Evolutionary conservation across 108 stramenopile genomes (phyloP).

Genomic region (Cyclotella kingstonii): DNA sequence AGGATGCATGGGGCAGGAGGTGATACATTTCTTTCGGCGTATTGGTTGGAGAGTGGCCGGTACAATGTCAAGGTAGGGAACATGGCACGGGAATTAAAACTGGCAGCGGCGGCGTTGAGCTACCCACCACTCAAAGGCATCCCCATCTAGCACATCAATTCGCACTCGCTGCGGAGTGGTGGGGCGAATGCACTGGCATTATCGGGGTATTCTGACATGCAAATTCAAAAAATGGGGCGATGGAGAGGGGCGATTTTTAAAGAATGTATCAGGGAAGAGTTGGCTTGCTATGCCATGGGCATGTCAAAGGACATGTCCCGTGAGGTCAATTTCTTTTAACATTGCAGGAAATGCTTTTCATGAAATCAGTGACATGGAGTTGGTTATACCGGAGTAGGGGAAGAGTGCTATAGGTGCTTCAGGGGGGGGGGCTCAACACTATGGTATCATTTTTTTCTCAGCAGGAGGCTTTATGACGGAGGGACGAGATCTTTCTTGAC

Average conservation of each 20-base stretch:
- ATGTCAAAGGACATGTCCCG: slow-evolving; percentile 6
- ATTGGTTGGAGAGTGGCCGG: neutral
- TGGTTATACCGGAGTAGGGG: no score
- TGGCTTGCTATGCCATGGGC: neutral
- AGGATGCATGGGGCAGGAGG: neutral
- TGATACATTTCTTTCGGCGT: neutral
- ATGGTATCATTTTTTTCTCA: no score
- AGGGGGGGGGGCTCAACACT: no score
- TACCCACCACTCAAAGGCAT: neutral
- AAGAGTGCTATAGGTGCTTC: no score
- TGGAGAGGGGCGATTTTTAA: slow-evolving; percentile 4
- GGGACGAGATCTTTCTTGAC: no score
- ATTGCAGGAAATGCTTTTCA: no score
- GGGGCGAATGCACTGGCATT: slow-evolving; percentile 11
- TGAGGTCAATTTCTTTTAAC: no score
- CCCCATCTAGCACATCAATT: slow-evolving; percentile 1
- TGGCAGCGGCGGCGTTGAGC: neutral
- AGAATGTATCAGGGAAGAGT: neutral
- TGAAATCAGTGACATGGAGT: no score
- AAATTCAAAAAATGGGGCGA: slow-evolving; percentile 15
- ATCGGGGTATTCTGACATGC: neutral
- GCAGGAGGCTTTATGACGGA: no score
- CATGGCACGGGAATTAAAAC: neutral
- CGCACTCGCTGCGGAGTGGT: slow-evolving; percentile 10
- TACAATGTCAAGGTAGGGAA: neutral